Evolutionary conservation across 2,329 filamentous ascomycete species (phyloP).

Genomic region (Cladorrhinum sp.): DNA sequence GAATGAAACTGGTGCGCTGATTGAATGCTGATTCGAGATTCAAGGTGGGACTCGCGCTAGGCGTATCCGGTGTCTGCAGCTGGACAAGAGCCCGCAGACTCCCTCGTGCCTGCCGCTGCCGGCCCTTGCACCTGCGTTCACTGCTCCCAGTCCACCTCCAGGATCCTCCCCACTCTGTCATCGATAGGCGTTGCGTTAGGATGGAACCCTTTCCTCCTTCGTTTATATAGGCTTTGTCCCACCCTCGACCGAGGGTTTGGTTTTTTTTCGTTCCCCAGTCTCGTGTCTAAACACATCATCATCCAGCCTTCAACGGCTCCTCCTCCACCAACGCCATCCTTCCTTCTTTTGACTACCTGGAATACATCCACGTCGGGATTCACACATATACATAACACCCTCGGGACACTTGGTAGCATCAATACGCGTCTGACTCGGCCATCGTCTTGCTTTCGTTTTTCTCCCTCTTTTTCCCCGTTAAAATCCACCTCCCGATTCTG

Average conservation of each 20-base stretch:
- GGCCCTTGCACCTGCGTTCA: not conserved
- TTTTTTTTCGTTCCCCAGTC: slow-evolving; percentile 9
- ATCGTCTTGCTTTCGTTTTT: not conserved
- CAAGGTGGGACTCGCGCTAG: slow-evolving; percentile 9
- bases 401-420: not conserved
- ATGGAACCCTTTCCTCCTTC: slow-evolving; percentile 6
- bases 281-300: slow-evolving; percentile 8
- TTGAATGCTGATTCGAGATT: slow-evolving; percentile 2
- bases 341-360: not conserved
- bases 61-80: slow-evolving; percentile 6
- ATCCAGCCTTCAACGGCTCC: slow-evolving; percentile 7
- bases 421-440: not conserved
- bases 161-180: slow-evolving; percentile 16
- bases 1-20: slow-evolving; percentile 12
- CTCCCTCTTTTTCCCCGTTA: no score
- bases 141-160: not conserved
- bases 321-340: not conserved
- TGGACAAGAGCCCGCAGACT: not conserved
- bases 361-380: not conserved
- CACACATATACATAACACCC: not conserved
- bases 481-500: not conserved
- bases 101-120: not conserved
- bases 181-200: slow-evolving; percentile 9
- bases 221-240: slow-evolving; percentile 23
- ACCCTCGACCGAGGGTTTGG: slow-evolving; percentile 11